phyloP scores from a whole-genome alignment of 495 filamentous ascomycete genomes.

The Penicillium odoratum region DNA sequence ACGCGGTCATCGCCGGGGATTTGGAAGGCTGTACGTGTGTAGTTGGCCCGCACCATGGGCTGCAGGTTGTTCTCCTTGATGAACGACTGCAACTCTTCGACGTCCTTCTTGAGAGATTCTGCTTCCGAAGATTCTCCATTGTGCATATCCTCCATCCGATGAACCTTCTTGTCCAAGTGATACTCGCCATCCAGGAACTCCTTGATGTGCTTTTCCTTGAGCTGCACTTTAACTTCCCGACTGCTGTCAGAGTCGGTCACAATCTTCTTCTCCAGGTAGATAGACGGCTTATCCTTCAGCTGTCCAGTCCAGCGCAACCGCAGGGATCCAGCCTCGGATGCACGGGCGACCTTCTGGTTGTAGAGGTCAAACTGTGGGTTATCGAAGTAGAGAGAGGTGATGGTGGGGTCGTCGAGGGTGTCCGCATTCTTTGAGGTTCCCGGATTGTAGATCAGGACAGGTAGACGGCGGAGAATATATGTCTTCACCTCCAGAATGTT shows the following conservation, averaged over 20 bases:
- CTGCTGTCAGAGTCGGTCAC: conserved; percentile 72
- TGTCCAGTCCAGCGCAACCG: conserved; percentile 91
- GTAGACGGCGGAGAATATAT: conserved; percentile 83
- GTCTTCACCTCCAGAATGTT: conserved; percentile 97
- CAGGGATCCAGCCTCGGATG: conserved; percentile 76
- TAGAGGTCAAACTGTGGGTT: conserved; percentile 83
- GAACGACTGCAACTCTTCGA: conserved; percentile 76
- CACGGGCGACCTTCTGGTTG: conserved; percentile 74
- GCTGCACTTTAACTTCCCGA: conserved; percentile 71
- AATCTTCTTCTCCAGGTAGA: conserved; percentile 86
- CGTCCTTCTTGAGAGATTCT: conserved; percentile 63
- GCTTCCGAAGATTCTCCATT: conserved; percentile 60
- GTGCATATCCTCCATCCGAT: conserved; percentile 72
- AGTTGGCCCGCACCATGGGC: conserved; percentile 88
- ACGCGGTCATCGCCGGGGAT: conserved; percentile 91
- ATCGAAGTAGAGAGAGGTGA: conserved; percentile 96
- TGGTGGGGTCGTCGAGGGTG: conserved; percentile 76
- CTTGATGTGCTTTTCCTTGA: conserved; percentile 94
- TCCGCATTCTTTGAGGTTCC: conserved; percentile 75
- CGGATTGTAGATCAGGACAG: conserved; percentile 89
- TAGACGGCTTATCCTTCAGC: conserved; percentile 70
- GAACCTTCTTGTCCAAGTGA: conserved; percentile 84
- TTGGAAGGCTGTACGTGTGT: conserved; percentile 93
- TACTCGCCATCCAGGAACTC: conserved; percentile 85
- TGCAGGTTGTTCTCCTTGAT: conserved; percentile 75